phyloP scores from a whole-genome alignment of 164 flowering plant species.

The Echeveria elegans region DNA sequence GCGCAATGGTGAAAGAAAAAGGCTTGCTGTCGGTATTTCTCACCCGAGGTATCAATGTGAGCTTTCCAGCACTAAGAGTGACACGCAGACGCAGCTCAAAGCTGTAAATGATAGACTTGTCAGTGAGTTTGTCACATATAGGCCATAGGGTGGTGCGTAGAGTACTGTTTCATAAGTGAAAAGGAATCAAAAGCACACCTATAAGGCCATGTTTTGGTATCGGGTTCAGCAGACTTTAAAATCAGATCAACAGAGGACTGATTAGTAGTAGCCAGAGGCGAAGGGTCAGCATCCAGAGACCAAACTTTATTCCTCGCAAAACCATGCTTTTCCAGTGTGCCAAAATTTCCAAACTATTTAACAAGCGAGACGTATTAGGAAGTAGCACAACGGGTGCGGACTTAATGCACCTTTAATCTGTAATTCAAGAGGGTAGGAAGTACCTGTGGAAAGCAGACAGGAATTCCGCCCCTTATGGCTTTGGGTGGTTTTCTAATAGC shows the following conservation, averaged over 20 bases:
- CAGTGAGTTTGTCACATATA: slow-evolving; percentile 5
- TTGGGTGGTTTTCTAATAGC: slow-evolving; percentile 58
- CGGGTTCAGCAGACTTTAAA: slow-evolving; percentile 64
- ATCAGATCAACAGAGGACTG: slow-evolving; percentile 71
- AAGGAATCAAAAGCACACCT: slow-evolving; percentile 28
- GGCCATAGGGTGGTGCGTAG: too few relatives aligned
- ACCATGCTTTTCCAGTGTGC: slow-evolving; percentile 62
- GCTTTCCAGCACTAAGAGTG: slow-evolving; percentile 55
- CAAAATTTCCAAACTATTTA: slow-evolving; percentile 60
- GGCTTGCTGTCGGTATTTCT: slow-evolving; percentile 65
- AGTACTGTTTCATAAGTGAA: not conserved
- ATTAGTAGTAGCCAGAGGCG: slow-evolving; percentile 37
- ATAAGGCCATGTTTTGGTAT: slow-evolving; percentile 66
- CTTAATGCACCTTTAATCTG: not conserved
- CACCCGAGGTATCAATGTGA: slow-evolving; percentile 75
- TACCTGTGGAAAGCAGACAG: slow-evolving; percentile 85
- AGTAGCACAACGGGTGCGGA: not conserved
- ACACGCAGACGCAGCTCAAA: slow-evolving; percentile 81
- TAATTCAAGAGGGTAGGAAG: not conserved
- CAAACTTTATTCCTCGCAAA: slow-evolving; percentile 75
- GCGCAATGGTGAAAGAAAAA: slow-evolving; percentile 58
- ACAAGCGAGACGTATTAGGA: not conserved
- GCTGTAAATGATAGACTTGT: slow-evolving; percentile 21
- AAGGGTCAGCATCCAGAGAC: slow-evolving; percentile 51
- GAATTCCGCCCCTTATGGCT: slow-evolving; percentile 75